Percentiles rank a stretch among this genome's conserved stretches.
Evolutionary conservation across 1,284 basidiomycete genomes (phyloP).

Genomic region (Cutaneotrichosporon sp.): DNA sequence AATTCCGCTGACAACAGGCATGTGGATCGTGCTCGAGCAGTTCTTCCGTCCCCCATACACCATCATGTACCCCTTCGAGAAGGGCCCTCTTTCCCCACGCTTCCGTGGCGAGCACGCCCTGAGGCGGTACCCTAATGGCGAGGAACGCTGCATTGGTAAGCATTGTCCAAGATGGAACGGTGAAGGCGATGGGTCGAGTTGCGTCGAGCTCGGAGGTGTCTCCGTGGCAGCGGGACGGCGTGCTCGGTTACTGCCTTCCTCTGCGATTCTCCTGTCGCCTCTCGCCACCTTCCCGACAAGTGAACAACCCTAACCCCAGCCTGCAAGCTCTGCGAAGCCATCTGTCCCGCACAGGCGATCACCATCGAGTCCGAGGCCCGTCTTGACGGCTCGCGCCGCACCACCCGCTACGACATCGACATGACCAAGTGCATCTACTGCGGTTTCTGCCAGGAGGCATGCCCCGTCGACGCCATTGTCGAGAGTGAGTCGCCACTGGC

Average conservation of each 20-base stretch:
- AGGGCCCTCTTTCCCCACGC: conserved; percentile 93
- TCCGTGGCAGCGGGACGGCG: too few relatives aligned
- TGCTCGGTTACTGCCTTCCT: too few relatives aligned
- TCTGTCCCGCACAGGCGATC: conserved; percentile 98
- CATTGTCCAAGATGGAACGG: too few relatives aligned
- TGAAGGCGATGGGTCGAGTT: too few relatives aligned
- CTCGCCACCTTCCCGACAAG: not conserved
- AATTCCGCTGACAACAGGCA: conserved; percentile 61
- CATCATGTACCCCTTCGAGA: conserved; percentile 86
- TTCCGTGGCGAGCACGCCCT: conserved; percentile 99
- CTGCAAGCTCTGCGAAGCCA: conserved; percentile 98
- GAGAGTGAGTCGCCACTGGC: conserved; percentile 66
- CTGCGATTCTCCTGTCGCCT: too few relatives aligned
- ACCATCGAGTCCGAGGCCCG: conserved; percentile 98
- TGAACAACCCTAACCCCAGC: conserved; percentile 61
- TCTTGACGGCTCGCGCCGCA: conserved; percentile 90
- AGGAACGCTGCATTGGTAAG: conserved; percentile 96
- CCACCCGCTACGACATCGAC: conserved; percentile 97
- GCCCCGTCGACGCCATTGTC: conserved; percentile 98
- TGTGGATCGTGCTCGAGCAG: conserved; percentile 99
- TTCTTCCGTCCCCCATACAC: conserved; percentile 98
- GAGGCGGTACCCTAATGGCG: conserved; percentile 93
- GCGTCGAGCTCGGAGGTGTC: too few relatives aligned
- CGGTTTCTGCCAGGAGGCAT: conserved; percentile 97
- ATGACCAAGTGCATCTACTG: conserved; percentile 94